Evolutionary conservation across 2,329 filamentous ascomycete species (phyloP), one percentile per base, ranked within the genome.

Genomic region (Aspergillus tubingensis): DNA sequence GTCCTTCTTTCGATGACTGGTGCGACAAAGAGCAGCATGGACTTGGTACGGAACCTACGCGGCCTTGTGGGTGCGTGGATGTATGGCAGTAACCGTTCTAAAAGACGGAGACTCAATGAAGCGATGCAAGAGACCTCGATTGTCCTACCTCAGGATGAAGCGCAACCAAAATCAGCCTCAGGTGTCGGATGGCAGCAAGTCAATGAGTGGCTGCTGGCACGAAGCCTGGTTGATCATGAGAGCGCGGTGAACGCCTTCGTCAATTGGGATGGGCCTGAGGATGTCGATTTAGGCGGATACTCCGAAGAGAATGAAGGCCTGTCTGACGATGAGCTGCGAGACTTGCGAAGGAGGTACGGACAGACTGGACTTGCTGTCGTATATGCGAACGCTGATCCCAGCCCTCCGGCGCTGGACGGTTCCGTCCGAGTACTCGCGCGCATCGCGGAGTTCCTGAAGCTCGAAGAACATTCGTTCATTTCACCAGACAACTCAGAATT

Each of bases 11-110:
- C 77, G 36, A 80, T 79, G 62, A 72, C 74, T 10, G 69, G 72
- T 51, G 54, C 73, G 23, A 66, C 72, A 13, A 70, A 74, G 52
- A 71, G 73, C 57, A 69, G 69, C 19, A 75, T 72, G 60, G 75
- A 79, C 57, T 62, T 83, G 50, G 81, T 79, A 21, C 78, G 83
- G 58, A 87, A 88, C 65, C 65, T 88, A 41, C 82, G 82, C 64
- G 81, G 83, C 4, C 73, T 89, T 21, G 80, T 88, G 39, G 84
- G 85, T 3, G 85, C 86, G 10, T 89, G 86, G 86, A 83, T 88
- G 65, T 85, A 84, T 68, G 86, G 86, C 13, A 78, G 80, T 55
- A 81, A 75, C 38, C 77, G 81, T 23, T 77, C 81, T 32, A 87
- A 87, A 73, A 77, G 84, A 61, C 79, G 83, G 59, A 83, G 77